Evolutionary conservation across 495 filamentous ascomycete genomes (phyloP).

Genomic region (Evernia prunastri): DNA sequence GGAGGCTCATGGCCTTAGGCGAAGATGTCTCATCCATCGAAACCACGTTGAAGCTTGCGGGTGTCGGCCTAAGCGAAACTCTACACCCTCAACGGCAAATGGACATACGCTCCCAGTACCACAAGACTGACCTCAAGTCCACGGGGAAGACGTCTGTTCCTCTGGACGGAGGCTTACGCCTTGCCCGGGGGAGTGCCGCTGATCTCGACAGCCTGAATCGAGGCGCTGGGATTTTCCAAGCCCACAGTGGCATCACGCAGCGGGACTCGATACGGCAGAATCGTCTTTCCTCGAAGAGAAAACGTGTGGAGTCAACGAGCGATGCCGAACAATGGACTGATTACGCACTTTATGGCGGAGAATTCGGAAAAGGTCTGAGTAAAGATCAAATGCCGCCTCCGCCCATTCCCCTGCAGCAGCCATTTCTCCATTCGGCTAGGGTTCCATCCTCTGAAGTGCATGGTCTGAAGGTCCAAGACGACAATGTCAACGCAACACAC

Average conservation of each 20-base stretch:
- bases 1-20: constrained; percentile 16
- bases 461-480: background rate
- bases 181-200: constrained; percentile 21
- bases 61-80: constrained; percentile 12
- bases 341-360: background rate
- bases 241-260: background rate
- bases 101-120: background rate
- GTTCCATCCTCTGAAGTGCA: background rate
- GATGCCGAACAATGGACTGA: background rate
- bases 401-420: constrained; percentile 7
- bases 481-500: background rate
- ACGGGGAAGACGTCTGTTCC: background rate
- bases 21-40: constrained; percentile 26
- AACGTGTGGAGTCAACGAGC: constrained; percentile 1
- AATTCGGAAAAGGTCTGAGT: constrained; percentile 4
- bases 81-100: constrained; percentile 7
- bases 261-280: background rate
- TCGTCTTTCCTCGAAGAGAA: constrained; percentile 15
- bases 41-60: constrained; percentile 12
- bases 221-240: background rate
- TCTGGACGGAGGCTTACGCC: constrained; percentile 12
- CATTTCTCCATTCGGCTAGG: background rate
- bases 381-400: constrained; percentile 27
- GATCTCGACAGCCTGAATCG: constrained; percentile 16
- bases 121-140: background rate